phyloP scores from a whole-genome alignment of 73 alveolate genomes.

The Paraurostyla sp. region DNA sequence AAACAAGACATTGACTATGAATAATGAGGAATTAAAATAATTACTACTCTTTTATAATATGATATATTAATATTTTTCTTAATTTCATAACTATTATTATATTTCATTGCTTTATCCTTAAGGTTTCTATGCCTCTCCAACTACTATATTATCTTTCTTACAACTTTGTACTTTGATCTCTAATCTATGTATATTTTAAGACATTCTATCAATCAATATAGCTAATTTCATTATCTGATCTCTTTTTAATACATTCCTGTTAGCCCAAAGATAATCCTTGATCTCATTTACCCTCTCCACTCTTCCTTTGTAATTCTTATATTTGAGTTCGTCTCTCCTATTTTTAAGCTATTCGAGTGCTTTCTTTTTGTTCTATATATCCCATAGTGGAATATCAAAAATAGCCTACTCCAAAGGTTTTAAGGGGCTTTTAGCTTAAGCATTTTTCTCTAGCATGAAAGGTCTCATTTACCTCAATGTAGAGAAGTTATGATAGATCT shows the following conservation, averaged over 20 bases:
- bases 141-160: background rate
- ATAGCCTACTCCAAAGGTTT: background rate
- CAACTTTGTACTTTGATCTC: background rate
- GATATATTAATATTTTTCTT: no score
- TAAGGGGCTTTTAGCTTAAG: background rate
- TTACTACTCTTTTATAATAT: no score
- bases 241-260: background rate
- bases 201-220: conserved; percentile 24
- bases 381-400: conserved; percentile 18
- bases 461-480: no score
- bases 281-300: background rate
- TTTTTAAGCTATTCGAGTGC: background rate
- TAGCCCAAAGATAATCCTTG: conserved; percentile 27
- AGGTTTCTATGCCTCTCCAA: background rate
- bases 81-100: background rate
- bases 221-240: conserved; percentile 17
- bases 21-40: background rate
- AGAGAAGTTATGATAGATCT: no score
- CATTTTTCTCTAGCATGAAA: no score
- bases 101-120: no score
- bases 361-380: background rate
- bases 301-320: background rate
- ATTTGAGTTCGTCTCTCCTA: background rate
- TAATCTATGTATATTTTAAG: background rate
- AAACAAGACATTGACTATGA: background rate